These are phyloP conservation scores for Gloeophyllum trabeum DNA, from an alignment of 768 basidiomycete genomes.

Conservation along the genomic window DNA sequence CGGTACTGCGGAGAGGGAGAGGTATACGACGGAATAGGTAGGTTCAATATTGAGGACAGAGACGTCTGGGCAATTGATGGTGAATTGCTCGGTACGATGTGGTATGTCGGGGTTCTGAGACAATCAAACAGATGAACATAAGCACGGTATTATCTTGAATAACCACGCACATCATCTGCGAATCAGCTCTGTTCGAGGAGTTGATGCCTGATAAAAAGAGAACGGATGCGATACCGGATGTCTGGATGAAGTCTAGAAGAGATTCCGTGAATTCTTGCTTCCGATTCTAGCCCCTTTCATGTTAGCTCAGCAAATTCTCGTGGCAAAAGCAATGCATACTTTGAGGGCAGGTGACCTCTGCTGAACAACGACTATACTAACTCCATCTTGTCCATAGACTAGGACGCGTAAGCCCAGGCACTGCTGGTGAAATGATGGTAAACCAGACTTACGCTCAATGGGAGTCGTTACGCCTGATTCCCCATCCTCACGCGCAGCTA, in stretches of 20 bases:
- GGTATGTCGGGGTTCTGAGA: constrained; percentile 54
- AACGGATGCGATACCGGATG: constrained; percentile 35
- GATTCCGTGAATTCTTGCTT: constrained; percentile 58
- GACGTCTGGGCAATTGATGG: constrained; percentile 32
- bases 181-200: constrained; percentile 58
- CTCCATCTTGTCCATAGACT: constrained; percentile 54
- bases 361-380: constrained; percentile 52
- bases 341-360: constrained; percentile 74
- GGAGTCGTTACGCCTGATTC: constrained; percentile 57
- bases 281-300: constrained; percentile 28
- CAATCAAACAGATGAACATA: constrained; percentile 1
- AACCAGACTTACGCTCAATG: constrained; percentile 51
- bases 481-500: constrained; percentile 58
- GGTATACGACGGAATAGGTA: constrained; percentile 45
- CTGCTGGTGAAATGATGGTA: constrained; percentile 3
- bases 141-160: too few species aligned
- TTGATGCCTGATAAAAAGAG: constrained; percentile 72
- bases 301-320: neutral
- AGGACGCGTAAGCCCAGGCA: constrained; percentile 4
- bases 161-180: constrained; percentile 59
- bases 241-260: constrained; percentile 45
- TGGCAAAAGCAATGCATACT: constrained; percentile 24
- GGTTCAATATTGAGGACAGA: constrained; percentile 27
- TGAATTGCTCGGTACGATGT: constrained; percentile 33
- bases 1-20: constrained; percentile 31